A percentile compares a stretch with the other conserved stretches of the same genome.
Conservation (phyloP, 2,329 filamentous ascomycete genomes). For the Graphiopsis chlorocephala region DNA sequence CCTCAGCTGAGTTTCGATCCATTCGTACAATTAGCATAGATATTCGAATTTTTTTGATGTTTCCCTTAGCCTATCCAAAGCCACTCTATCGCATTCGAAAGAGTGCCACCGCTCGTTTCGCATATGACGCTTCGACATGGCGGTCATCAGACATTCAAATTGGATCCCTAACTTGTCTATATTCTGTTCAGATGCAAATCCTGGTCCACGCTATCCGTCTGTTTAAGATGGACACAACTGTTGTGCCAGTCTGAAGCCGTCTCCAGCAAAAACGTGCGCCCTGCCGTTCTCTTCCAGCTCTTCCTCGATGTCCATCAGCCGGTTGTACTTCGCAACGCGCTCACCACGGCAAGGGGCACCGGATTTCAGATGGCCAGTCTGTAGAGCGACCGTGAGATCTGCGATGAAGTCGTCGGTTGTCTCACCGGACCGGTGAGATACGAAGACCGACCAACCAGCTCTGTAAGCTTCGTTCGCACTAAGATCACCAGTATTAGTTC, state of each 20-base stretch:
- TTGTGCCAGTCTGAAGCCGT: slow-evolving; percentile 25
- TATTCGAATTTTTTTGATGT: neutral
- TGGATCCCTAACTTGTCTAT: neutral
- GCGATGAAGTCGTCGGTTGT: slow-evolving; percentile 47
- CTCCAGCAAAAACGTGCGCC: slow-evolving; percentile 30
- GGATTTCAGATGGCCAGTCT: slow-evolving; percentile 42
- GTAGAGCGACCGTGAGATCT: slow-evolving; percentile 40
- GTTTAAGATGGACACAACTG: neutral
- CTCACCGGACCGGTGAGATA: slow-evolving; percentile 44
- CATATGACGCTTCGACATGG: neutral
- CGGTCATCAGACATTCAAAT: neutral
- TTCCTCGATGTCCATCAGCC: slow-evolving; percentile 45
- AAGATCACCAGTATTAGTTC: slow-evolving; percentile 3
- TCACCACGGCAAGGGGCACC: slow-evolving; percentile 42
- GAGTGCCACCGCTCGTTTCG: neutral
- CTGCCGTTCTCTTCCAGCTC: slow-evolving; percentile 28
- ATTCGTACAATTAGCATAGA: neutral
- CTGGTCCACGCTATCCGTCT: neutral
- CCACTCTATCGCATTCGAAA: neutral
- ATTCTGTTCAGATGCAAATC: neutral
- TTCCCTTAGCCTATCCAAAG: neutral
- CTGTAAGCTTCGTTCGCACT: slow-evolving; percentile 35
- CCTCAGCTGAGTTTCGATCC: neutral
- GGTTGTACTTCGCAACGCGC: slow-evolving; percentile 45
- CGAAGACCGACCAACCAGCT: slow-evolving; percentile 42